These are phyloP conservation scores for Paxillus involutus DNA, from an alignment of 768 basidiomycete genomes.

Conservation along the genomic window DNA sequence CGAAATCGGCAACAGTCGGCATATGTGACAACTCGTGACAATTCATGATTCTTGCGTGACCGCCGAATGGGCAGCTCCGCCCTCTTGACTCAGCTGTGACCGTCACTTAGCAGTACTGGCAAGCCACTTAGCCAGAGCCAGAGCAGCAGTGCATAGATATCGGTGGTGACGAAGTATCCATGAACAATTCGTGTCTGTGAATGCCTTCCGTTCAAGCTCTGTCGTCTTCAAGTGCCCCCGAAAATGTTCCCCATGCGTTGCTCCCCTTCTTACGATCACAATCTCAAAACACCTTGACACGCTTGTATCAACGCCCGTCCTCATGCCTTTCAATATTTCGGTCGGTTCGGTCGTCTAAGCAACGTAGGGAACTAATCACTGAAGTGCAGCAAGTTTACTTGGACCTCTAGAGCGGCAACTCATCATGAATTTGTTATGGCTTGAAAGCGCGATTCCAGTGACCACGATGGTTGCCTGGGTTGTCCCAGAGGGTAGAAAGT, in stretches of 20 bases:
- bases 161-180: not conserved
- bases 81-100: too few species aligned
- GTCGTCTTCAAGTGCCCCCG: constrained; percentile 11
- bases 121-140: not conserved
- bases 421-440: constrained; percentile 86
- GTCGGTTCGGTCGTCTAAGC: constrained; percentile 37
- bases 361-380: not conserved
- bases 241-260: constrained; percentile 56
- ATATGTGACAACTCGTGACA: too few species aligned
- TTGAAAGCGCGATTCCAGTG: constrained; percentile 70
- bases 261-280: constrained; percentile 81
- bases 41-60: too few species aligned
- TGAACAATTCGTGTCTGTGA: constrained; percentile 2
- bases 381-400: constrained; percentile 52
- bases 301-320: constrained; percentile 83
- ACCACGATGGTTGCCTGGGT: constrained; percentile 78
- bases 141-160: not conserved
- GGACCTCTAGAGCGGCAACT: constrained; percentile 80
- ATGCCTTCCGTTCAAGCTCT: constrained; percentile 26
- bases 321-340: constrained; percentile 90
- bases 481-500: constrained; percentile 71
- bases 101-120: too few species aligned
- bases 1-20: too few species aligned
- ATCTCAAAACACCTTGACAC: constrained; percentile 71
- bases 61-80: too few species aligned